Conservation (phyloP, 176 grass and related monocot genomes). For the Chloris gayana region DNA sequence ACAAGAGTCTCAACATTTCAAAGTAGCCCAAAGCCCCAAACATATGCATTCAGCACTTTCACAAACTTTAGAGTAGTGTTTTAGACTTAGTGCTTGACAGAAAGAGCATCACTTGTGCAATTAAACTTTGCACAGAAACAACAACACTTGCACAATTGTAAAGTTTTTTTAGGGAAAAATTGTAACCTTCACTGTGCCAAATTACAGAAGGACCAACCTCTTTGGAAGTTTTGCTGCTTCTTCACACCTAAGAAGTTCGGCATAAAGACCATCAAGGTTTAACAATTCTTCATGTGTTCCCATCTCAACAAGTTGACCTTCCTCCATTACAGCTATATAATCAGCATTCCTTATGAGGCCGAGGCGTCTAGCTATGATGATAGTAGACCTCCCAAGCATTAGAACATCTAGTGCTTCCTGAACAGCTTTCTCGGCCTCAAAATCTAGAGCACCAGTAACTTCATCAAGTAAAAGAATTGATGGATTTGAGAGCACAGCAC, state of each 20-base stretch:
- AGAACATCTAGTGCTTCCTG: constrained; percentile 93
- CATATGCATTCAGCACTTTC: not conserved
- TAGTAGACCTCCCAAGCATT: constrained; percentile 91
- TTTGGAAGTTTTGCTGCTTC: constrained; percentile 94
- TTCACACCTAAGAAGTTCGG: constrained; percentile 90
- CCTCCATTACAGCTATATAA: constrained; percentile 99
- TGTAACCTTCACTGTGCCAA: constrained; percentile 1
- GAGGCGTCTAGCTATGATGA: constrained; percentile 95
- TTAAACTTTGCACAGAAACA: too few species aligned
- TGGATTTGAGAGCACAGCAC: constrained; percentile 96
- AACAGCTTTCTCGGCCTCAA: constrained; percentile 93
- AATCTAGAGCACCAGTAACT: constrained; percentile 97
- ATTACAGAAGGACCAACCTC: constrained; percentile 67
- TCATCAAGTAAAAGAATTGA: constrained; percentile 93
- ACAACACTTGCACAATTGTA: too few species aligned
- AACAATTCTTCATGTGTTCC: constrained; percentile 97
- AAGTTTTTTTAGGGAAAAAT: too few species aligned
- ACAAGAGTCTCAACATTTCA: constrained; percentile 1
- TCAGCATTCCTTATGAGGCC: constrained; percentile 98
- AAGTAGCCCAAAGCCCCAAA: not conserved
- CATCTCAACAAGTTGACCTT: constrained; percentile 99
- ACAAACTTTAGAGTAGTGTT: constrained; percentile 22
- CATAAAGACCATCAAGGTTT: constrained; percentile 91
- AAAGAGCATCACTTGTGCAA: constrained; percentile 7
- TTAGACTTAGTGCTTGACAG: constrained; percentile 20